Evolutionary conservation across 179 eudicot species (phyloP).

Genomic region (Sideroxylon spinosum): DNA sequence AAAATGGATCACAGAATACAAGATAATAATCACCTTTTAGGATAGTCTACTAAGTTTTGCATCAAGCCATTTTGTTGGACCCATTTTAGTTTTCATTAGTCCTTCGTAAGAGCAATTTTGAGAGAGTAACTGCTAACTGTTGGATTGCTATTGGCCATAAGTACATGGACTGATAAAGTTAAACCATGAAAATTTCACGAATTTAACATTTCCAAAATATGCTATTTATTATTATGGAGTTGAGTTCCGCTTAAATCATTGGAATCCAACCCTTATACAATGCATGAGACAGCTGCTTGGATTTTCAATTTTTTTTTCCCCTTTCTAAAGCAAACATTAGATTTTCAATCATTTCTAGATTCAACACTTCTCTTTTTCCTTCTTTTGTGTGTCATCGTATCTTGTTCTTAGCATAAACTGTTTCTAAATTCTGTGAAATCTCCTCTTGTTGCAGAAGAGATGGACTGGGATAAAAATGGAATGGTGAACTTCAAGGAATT

Average conservation of each 20-base stretch:
- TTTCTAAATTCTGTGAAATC: background rate
- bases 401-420: too few relatives aligned
- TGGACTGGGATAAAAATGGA: conserved; percentile 98
- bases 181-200: background rate
- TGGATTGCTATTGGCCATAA: too few relatives aligned
- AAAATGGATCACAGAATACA: too few relatives aligned
- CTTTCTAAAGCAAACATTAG: background rate
- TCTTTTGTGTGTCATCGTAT: background rate
- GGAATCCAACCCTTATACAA: background rate
- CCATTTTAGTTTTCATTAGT: background rate
- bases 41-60: background rate
- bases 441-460: conserved; percentile 71
- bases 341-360: background rate
- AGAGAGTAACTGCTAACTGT: background rate
- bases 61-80: background rate
- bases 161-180: too few relatives aligned
- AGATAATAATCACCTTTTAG: too few relatives aligned
- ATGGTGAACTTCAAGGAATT: conserved; percentile 93
- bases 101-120: background rate
- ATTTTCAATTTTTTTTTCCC: background rate
- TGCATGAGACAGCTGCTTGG: background rate
- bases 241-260: background rate
- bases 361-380: background rate
- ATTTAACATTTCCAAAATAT: too few relatives aligned
- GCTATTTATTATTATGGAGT: too few relatives aligned